Base-by-base conservation (phyloP, 441 rosid species). In the Theobroma grandiflorum region DNA sequence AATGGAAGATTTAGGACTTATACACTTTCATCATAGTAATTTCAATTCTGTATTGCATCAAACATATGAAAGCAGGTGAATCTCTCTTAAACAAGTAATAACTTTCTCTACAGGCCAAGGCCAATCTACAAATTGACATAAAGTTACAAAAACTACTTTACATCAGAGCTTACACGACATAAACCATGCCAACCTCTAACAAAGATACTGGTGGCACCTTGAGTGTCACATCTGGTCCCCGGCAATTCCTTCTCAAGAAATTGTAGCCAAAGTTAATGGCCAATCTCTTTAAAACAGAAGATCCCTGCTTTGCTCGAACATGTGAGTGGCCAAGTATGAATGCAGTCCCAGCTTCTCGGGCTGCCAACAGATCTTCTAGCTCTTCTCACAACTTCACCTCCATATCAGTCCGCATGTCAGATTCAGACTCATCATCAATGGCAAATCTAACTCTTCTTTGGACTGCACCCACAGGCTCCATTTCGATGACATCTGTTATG, bases 171-270 rank as follows among this genome's bases (percentile, higher is more conserved):
- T 79, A 97, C 78, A 97, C 89, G 76, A 97, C 92, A 83, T 97
- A 97, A 78, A 97, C 97, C 99, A 97, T 97, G 64, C 99, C 99
- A 1, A 97, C 99, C 88, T 97, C 98, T 62, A 97, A 85, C 64
- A 91, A 91, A 38, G 99, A 97, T 58, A 82, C 98, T 3, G 99
- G 98, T 4, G 99, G 99, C 57, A 97, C 97, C 86, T 92, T 97
- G 37, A 97, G 97, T 3, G 97, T 97, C 76, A 97, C 99, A 83
- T 97, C 99, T 18, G 98, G 83, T 49, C 99, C 99, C 81, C 99
- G 79, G 87, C 98, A 95, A 81, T 97, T 97, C 83, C 95, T 90
- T 53, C 97, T 86, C 64, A 97, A 91, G 89, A 97, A 95, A 75
- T 95, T 97, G 63, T 94, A 97, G 31, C 99, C 99, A 16, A 91